phyloP scores from a whole-genome alignment of 1,139 yeast species.

The Arxiozyma slooffiae region DNA sequence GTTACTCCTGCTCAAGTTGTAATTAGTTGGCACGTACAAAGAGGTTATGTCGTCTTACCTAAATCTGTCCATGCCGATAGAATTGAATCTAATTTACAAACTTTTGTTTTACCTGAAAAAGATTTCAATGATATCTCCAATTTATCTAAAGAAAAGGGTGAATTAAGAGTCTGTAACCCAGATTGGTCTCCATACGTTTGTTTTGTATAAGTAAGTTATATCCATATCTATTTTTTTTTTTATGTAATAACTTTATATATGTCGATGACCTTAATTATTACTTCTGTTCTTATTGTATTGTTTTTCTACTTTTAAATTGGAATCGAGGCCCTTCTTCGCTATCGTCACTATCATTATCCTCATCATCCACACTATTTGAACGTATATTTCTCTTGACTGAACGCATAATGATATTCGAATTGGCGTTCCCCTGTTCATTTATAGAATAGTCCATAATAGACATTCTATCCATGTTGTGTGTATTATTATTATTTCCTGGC shows the following conservation, averaged over 20 bases:
- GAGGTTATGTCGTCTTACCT: slow-evolving; percentile 64
- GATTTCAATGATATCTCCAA: slow-evolving; percentile 44
- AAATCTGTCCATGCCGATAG: slow-evolving; percentile 57
- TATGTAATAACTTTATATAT: neutral
- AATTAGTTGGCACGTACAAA: slow-evolving; percentile 62
- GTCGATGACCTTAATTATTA: neutral
- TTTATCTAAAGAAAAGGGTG: slow-evolving; percentile 40
- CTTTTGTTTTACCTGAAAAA: slow-evolving; percentile 42
- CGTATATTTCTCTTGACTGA: neutral
- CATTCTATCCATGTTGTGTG: neutral
- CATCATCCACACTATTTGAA: neutral
- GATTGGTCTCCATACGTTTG: slow-evolving; percentile 33
- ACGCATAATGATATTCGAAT: neutral
- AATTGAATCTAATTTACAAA: slow-evolving; percentile 47
- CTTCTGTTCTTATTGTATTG: neutral
- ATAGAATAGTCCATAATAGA: neutral
- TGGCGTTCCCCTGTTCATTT: neutral
- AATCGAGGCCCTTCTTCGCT: slow-evolving; percentile 33
- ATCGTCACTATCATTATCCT: slow-evolving; percentile 10
- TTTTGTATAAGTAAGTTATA: slow-evolving; percentile 17
- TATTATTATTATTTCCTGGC: neutral
- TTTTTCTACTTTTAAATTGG: slow-evolving; percentile 27
- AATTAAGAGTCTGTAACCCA: slow-evolving; percentile 40
- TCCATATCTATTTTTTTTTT: no score
- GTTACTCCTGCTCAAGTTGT: slow-evolving; percentile 53